Conservation (phyloP, 1,284 basidiomycete species). For the Vanrija pseudolonga region DNA sequence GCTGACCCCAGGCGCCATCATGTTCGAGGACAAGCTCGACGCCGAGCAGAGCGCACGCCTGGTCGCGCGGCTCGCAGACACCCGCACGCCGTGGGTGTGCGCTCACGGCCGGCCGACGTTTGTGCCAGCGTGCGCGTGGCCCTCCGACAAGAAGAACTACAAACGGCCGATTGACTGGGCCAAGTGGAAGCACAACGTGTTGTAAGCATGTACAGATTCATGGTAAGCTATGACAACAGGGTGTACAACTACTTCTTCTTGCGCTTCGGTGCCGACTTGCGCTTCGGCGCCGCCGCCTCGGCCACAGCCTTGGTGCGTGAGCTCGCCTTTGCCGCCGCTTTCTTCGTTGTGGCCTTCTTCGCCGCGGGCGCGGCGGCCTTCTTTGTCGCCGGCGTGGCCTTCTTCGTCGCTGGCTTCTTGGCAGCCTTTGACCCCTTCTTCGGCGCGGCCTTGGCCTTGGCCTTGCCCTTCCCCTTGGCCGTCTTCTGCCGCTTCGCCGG, state of each 20-base stretch:
- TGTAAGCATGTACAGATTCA: not conserved
- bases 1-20: slow-evolving; percentile 69
- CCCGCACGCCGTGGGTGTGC: slow-evolving; percentile 84
- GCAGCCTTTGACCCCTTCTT: not conserved
- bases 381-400: not conserved
- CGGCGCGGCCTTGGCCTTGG: not conserved
- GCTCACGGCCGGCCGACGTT: slow-evolving; percentile 68
- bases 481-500: not conserved
- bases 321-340: slow-evolving; percentile 1
- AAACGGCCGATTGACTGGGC: slow-evolving; percentile 25
- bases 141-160: not conserved
- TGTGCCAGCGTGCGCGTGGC: slow-evolving; percentile 43
- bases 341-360: not conserved
- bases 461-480: not conserved
- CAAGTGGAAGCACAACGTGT: slow-evolving; percentile 5
- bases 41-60: slow-evolving; percentile 66
- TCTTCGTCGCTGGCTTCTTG: not conserved
- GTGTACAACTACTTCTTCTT: slow-evolving; percentile 2
- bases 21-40: slow-evolving; percentile 85
- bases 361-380: no score
- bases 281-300: not conserved
- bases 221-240: slow-evolving; percentile 6
- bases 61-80: slow-evolving; percentile 62
- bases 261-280: not conserved
- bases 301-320: not conserved